Evolutionary conservation across 805 yeast genomes (phyloP), one percentile per base, ranked within the genome.

Genomic region (Henningerozyma blattae): DNA sequence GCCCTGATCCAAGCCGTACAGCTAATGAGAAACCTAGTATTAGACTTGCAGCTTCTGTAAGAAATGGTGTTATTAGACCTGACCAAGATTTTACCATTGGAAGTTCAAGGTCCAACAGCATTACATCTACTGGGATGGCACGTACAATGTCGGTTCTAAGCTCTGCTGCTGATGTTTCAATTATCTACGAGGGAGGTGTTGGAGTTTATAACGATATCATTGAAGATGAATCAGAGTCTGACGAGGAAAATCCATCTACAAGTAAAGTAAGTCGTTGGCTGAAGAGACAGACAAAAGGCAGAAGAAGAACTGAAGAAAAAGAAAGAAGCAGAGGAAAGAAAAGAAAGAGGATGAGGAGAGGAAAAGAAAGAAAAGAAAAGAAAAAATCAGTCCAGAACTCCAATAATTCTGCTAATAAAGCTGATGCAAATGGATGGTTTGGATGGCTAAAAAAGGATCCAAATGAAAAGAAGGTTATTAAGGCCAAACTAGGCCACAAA

Each of bases 401-500:
- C n/a, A n/a, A n/a, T n/a, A n/a, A n/a, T n/a, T n/a, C n/a, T n/a
- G n/a, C n/a, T n/a, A n/a, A n/a, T n/a, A 30, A 32, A 17, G 36
- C 34, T 5, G 37, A 41, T 14, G 34, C 47, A 29, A 28, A 45
- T 31, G 47, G 70, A 14, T 68, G 78, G 77, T 59, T 72, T 38
- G 67, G 78, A 7, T 81, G 94, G 83, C 58, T 80, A 38, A 62
- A 47, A 56, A 63, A 68, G 65, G 67, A 67, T 30, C 69, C 72
- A 19, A 77, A 72, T 31, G 82, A 73, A 34, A 84, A 83, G 27
- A 83, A 82, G 49, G 81, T 86, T 0, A 68, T 77, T 40, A 72
- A 74, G 42, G 97, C 95, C 25, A 85, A 91, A 44, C 60, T 91
- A 34, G 98, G 97, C 10, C 27, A 24, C 14, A 83, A 81, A 37